Conservation (phyloP, 257 asterid genomes). For the Fraxinus anomala region DNA sequence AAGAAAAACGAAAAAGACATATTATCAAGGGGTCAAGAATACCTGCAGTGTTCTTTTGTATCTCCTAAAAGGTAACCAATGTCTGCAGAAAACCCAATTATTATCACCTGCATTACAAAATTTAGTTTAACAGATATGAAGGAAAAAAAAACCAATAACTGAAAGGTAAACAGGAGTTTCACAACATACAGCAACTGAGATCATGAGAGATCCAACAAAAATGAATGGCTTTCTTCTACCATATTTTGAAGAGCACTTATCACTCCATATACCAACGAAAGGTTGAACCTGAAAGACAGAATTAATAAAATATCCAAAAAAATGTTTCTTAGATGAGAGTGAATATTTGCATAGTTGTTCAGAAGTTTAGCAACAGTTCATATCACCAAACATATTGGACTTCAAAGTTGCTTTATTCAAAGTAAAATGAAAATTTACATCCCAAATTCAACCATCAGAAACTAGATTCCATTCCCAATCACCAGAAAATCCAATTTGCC, state of each 20-base stretch:
- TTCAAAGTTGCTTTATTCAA: background rate
- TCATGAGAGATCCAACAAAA: constrained; percentile 83
- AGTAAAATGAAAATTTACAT: background rate
- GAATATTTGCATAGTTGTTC: background rate
- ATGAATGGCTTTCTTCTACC: constrained; percentile 93
- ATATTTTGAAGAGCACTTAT: constrained; percentile 84
- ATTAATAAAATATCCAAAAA: constrained; percentile 15
- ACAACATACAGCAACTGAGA: constrained; percentile 58
- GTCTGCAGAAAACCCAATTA: constrained; percentile 98
- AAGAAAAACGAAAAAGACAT: constrained; percentile 24
- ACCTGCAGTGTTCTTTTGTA: constrained; percentile 99
- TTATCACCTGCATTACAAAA: constrained; percentile 68
- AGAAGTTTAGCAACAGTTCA: background rate
- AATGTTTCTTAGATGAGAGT: background rate
- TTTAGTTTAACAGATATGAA: constrained; percentile 43
- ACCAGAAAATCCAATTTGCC: constrained; percentile 1
- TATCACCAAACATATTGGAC: constrained; percentile 15
- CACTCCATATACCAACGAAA: constrained; percentile 99
- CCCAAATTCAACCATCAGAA: constrained; percentile 4
- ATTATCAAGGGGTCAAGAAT: constrained; percentile 28
- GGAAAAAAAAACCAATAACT: constrained; percentile 13
- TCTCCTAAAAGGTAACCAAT: constrained; percentile 95
- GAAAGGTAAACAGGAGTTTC: constrained; percentile 23
- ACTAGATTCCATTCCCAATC: background rate
- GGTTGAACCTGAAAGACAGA: constrained; percentile 86